These are phyloP conservation scores for Musa balbisiana DNA, from an alignment of 202 grass and related monocot genomes.

Conservation along the genomic window DNA sequence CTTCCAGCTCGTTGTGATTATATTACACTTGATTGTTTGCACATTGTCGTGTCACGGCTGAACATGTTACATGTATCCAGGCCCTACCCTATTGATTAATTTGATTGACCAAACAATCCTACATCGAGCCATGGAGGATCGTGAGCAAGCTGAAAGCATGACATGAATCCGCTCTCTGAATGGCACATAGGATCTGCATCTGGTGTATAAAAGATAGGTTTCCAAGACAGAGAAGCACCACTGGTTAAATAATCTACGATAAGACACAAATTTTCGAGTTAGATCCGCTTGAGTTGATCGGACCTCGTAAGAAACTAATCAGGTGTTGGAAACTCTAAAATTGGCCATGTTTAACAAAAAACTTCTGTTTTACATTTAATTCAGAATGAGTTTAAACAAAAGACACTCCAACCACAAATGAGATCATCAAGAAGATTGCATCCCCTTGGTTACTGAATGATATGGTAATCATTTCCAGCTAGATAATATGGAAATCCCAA, in stretches of 20 bases:
- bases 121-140: neutral
- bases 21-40: neutral
- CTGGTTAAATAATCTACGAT: neutral
- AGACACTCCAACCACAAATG: no score
- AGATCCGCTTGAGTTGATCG: neutral
- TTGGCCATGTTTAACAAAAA: no score
- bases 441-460: no score
- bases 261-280: neutral
- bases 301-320: no score
- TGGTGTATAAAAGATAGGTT: neutral
- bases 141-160: no score
- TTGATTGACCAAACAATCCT: neutral
- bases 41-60: neutral
- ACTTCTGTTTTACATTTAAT: no score
- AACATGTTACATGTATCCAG: neutral
- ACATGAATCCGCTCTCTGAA: neutral
- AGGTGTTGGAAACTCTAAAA: no score
- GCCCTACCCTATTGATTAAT: neutral
- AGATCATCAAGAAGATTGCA: no score
- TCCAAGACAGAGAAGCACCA: neutral
- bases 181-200: neutral
- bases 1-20: neutral
- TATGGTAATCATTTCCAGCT: no score
- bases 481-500: no score
- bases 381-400: no score